phyloP scores from a whole-genome alignment of 177 flowering plant species.

The Vitis hybrid region DNA sequence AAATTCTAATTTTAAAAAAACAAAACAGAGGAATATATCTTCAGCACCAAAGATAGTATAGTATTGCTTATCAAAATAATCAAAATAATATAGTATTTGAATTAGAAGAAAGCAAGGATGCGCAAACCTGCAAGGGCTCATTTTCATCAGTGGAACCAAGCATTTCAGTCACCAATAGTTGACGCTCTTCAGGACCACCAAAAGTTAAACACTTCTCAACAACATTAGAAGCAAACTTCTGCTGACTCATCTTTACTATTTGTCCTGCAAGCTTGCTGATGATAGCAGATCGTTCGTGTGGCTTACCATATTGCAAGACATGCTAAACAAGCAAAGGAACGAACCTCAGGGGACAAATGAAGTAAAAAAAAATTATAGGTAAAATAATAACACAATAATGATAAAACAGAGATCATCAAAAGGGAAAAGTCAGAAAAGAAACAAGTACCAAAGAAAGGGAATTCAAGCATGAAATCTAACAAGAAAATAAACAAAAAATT shows the following conservation, averaged over 20 bases:
- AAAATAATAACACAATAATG: not conserved
- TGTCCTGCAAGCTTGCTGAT: constrained; percentile 83
- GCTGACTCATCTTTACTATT: constrained; percentile 90
- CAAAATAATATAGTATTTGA: no score
- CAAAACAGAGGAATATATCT: no score
- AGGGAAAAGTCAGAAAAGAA: not conserved
- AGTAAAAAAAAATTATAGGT: not conserved
- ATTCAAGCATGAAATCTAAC: no score
- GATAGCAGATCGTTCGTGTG: constrained; percentile 72
- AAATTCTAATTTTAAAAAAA: no score
- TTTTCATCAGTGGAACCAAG: constrained; percentile 90
- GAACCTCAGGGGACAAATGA: constrained; percentile 4
- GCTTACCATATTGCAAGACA: constrained; percentile 81
- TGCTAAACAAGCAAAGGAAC: constrained; percentile 47
- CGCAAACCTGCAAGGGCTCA: constrained; percentile 82
- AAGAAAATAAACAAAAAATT: not conserved
- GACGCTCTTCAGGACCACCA: constrained; percentile 78
- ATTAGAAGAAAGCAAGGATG: not conserved
- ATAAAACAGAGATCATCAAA: not conserved
- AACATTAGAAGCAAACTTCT: constrained; percentile 94
- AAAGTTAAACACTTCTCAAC: constrained; percentile 85
- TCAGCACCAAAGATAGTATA: no score
- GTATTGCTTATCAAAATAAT: no score
- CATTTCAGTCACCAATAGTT: constrained; percentile 81
- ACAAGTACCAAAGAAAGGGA: not conserved